A percentile compares a stretch with the other conserved stretches of the same genome.
Conservation (phyloP, 768 basidiomycete species). For the Candolleomyces aberdarensis region DNA sequence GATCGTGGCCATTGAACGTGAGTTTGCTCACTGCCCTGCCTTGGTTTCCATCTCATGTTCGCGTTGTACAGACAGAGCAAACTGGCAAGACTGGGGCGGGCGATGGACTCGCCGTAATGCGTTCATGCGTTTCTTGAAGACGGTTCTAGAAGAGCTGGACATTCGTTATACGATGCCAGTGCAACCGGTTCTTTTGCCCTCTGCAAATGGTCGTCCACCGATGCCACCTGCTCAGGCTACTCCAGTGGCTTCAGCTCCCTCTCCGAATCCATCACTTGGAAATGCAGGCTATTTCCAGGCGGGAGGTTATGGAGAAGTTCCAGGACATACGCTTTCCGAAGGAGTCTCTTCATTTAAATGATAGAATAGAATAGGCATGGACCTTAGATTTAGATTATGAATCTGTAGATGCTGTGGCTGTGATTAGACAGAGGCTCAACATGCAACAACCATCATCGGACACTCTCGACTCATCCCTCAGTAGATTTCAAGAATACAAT, state of each 20-base stretch:
- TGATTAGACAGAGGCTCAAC: not conserved
- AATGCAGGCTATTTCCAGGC: too few relatives aligned
- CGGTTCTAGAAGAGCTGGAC: constrained; percentile 69
- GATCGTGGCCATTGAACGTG: constrained; percentile 69
- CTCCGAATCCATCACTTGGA: too few relatives aligned
- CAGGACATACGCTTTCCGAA: not conserved
- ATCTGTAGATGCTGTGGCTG: too few relatives aligned
- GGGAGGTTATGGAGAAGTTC: too few relatives aligned
- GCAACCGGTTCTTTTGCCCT: constrained; percentile 64
- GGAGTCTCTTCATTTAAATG: constrained; percentile 1
- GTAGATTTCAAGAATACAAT: constrained; percentile 37
- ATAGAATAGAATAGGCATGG: not conserved
- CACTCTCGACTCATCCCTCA: constrained; percentile 42
- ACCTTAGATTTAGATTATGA: not conserved
- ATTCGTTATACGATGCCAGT: constrained; percentile 67
- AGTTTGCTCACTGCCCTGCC: constrained; percentile 23
- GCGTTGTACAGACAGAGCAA: constrained; percentile 53
- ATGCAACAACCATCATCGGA: constrained; percentile 21
- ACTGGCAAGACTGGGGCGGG: constrained; percentile 88
- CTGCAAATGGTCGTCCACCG: constrained; percentile 11
- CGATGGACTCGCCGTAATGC: constrained; percentile 70
- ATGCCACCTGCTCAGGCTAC: constrained; percentile 7
- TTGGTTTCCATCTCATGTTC: not conserved
- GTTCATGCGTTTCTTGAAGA: constrained; percentile 76
- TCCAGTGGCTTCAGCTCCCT: not conserved